Evolutionary conservation across 768 basidiomycete species (phyloP).

Genomic region (Suillus variegatus): DNA sequence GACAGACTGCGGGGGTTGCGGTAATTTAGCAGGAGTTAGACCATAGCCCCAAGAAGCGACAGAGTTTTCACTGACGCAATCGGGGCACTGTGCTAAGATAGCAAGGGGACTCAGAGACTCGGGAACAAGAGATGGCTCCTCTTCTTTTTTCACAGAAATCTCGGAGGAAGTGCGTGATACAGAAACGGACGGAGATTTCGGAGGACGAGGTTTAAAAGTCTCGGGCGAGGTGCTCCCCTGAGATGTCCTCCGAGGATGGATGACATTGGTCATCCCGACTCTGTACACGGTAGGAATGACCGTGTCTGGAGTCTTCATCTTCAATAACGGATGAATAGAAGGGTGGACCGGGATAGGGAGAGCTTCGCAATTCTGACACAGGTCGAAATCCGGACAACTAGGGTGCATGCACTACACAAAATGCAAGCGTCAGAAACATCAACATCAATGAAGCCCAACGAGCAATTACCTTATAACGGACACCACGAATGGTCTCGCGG

Average conservation of each 20-base stretch:
- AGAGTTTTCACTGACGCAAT: not conserved
- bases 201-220: not conserved
- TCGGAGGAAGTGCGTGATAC: not conserved
- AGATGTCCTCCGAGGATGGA: not conserved
- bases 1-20: conserved; percentile 1
- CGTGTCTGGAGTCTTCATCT: conserved; percentile 59
- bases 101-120: not conserved
- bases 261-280: conserved; percentile 19
- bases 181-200: not conserved
- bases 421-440: conserved; percentile 5
- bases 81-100: not conserved
- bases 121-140: no score
- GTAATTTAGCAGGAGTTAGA: not conserved
- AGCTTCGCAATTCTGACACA: conserved; percentile 79
- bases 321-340: conserved; percentile 67
- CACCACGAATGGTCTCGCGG: conserved; percentile 51
- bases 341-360: conserved; percentile 79
- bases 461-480: conserved; percentile 67
- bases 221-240: not conserved
- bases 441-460: not conserved
- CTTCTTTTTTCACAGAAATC: not conserved
- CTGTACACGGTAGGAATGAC: conserved; percentile 46
- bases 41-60: not conserved
- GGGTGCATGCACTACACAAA: conserved; percentile 73
- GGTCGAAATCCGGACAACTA: conserved; percentile 76